A percentile compares a stretch with the other conserved stretches of the same genome.
Evolutionary conservation across 352 stramenopile species (phyloP).

Genomic region (Pilasporangium apinafurcum): DNA sequence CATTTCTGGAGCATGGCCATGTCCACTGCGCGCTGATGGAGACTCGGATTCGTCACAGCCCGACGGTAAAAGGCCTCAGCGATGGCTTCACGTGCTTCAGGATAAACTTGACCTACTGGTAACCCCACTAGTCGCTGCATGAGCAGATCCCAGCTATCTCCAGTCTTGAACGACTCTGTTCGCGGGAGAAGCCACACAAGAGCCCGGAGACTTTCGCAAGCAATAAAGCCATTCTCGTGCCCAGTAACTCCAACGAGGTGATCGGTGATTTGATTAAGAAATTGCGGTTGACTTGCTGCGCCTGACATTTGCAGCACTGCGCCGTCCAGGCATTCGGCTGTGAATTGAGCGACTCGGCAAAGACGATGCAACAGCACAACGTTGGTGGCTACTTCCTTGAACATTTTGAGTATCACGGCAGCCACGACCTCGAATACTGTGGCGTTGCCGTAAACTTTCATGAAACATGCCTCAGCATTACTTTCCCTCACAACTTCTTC

Average conservation of each 20-base stretch:
- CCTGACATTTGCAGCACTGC: constrained; percentile 32
- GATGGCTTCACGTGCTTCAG: constrained; percentile 45
- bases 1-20: constrained; percentile 37
- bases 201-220: constrained; percentile 47
- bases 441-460: constrained; percentile 34
- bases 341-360: constrained; percentile 42
- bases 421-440: constrained; percentile 59
- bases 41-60: constrained; percentile 35
- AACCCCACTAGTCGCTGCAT: constrained; percentile 37
- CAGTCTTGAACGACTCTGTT: not conserved
- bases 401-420: constrained; percentile 19
- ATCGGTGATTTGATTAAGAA: constrained; percentile 43
- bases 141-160: constrained; percentile 30
- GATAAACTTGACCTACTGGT: constrained; percentile 35
- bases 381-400: constrained; percentile 19
- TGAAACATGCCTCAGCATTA: constrained; percentile 27
- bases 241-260: constrained; percentile 28
- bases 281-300: constrained; percentile 35
- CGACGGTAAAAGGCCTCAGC: constrained; percentile 57
- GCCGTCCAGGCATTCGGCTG: constrained; percentile 39
- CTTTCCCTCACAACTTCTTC: constrained; percentile 49
- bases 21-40: constrained; percentile 31
- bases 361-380: constrained; percentile 39
- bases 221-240: constrained; percentile 47
- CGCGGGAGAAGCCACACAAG: constrained; percentile 73